These are phyloP conservation scores for Mariannaea sp. DNA, from an alignment of 2,329 filamentous ascomycete species.

Conservation along the genomic window DNA sequence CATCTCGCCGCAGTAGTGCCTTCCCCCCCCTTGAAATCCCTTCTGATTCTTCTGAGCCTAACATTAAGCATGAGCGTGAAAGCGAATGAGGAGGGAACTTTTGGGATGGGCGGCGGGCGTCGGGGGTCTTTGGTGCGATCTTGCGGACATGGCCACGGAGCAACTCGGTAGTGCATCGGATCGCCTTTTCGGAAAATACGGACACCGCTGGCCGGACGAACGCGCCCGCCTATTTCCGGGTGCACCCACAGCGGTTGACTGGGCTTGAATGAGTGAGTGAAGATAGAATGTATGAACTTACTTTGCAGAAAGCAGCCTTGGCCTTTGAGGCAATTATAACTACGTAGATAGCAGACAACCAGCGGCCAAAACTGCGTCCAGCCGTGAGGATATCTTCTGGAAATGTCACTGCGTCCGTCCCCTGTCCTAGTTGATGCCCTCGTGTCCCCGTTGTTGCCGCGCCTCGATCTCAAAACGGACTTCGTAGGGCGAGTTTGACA, in stretches of 20 bases:
- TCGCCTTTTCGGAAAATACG: background rate
- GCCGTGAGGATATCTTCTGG: too few species aligned
- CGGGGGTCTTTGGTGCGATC: background rate
- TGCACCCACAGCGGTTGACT: too few species aligned
- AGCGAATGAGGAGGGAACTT: too few species aligned
- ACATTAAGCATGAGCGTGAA: too few species aligned
- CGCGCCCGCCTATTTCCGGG: background rate
- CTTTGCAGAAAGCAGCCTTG: too few species aligned
- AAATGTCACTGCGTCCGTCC: background rate
- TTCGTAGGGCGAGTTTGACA: background rate
- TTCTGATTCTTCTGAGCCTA: background rate
- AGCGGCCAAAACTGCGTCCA: background rate
- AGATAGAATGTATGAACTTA: too few species aligned
- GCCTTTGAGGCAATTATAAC: background rate
- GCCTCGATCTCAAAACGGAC: background rate
- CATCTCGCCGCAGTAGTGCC: slow-evolving; percentile 17
- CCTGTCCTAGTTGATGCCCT: background rate
- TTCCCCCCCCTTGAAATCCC: background rate
- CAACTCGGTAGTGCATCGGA: background rate
- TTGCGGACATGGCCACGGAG: background rate
- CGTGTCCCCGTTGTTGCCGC: background rate
- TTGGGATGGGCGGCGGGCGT: too few species aligned
- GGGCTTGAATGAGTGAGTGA: too few species aligned
- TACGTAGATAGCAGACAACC: background rate
- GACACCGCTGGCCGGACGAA: background rate